Conservation (phyloP, 2,329 filamentous ascomycete genomes). For the Davidsoniella virescens region DNA sequence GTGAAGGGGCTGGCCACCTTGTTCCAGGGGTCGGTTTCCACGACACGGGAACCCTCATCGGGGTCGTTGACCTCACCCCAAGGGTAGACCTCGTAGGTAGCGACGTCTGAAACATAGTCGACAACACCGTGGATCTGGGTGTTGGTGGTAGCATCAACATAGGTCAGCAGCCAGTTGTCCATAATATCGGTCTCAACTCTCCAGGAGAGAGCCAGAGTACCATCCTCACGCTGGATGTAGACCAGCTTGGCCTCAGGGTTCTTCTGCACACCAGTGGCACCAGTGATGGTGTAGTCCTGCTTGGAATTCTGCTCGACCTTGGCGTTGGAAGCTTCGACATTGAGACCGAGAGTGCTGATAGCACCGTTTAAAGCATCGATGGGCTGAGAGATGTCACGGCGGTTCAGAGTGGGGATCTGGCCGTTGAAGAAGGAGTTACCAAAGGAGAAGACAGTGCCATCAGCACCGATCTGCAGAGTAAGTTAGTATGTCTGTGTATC, state of each 20-base stretch:
- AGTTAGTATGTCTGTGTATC: slow-evolving; percentile 2
- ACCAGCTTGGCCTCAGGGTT: slow-evolving; percentile 39
- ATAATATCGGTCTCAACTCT: slow-evolving; percentile 40
- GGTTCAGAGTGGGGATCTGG: slow-evolving; percentile 23
- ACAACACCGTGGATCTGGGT: slow-evolving; percentile 35
- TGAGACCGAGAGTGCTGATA: slow-evolving; percentile 20
- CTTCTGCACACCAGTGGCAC: slow-evolving; percentile 30
- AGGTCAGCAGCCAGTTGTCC: slow-evolving; percentile 43
- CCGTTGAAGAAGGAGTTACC: slow-evolving; percentile 33
- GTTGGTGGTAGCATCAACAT: slow-evolving; percentile 34
- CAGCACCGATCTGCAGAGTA: slow-evolving; percentile 26
- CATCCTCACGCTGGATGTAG: slow-evolving; percentile 34
- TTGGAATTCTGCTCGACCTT: slow-evolving; percentile 17
- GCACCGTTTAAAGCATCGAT: slow-evolving; percentile 28
- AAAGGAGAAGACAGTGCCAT: slow-evolving; percentile 41
- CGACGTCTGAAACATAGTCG: slow-evolving; percentile 37
- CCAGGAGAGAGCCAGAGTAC: slow-evolving; percentile 35
- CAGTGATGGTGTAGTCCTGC: slow-evolving; percentile 26
- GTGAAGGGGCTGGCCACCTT: slow-evolving; percentile 31
- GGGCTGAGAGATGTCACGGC: slow-evolving; percentile 27
- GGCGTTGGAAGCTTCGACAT: slow-evolving; percentile 19
- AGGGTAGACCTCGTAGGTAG: slow-evolving; percentile 38
- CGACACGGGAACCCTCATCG: slow-evolving; percentile 27
- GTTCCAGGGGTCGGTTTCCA: slow-evolving; percentile 34
- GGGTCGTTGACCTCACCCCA: slow-evolving; percentile 38